Percentiles rank a stretch among this genome's conserved stretches.
Conservation (phyloP, 2,329 filamentous ascomycete species). For the Ceratocystis papillata region DNA sequence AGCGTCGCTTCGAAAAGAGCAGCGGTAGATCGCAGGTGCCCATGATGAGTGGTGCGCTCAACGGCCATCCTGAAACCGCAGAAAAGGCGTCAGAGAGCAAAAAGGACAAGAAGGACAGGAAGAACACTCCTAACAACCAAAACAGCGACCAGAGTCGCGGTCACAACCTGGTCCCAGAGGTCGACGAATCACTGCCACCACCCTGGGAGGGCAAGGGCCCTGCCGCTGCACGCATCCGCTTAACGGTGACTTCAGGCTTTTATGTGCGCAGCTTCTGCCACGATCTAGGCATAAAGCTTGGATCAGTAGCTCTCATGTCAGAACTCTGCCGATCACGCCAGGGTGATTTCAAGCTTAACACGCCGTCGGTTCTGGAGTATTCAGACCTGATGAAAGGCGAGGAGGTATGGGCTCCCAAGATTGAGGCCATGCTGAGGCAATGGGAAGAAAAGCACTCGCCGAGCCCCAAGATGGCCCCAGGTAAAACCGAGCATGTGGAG, state of each 20-base stretch:
- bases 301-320: constrained; percentile 76
- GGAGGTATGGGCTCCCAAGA: constrained; percentile 68
- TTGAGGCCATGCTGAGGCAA: constrained; percentile 40
- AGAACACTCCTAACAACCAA: constrained; percentile 14
- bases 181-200: constrained; percentile 39
- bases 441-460: constrained; percentile 31
- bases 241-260: constrained; percentile 92
- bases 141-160: constrained; percentile 33
- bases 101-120: constrained; percentile 14
- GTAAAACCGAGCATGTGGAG: not conserved
- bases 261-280: constrained; percentile 92
- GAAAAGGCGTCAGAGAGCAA: constrained; percentile 6
- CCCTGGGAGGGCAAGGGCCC: constrained; percentile 53
- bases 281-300: constrained; percentile 73
- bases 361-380: constrained; percentile 65
- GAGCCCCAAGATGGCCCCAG: constrained; percentile 17
- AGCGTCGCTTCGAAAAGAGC: constrained; percentile 26
- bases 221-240: constrained; percentile 69
- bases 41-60: constrained; percentile 23
- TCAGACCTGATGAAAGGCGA: constrained; percentile 65
- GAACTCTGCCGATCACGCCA: constrained; percentile 72
- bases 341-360: constrained; percentile 62
- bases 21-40: constrained; percentile 28
- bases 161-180: constrained; percentile 44
- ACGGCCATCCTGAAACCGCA: constrained; percentile 16